Evolutionary conservation across 495 filamentous ascomycete species (phyloP).

Genomic region (Chaetomium cochliodes): DNA sequence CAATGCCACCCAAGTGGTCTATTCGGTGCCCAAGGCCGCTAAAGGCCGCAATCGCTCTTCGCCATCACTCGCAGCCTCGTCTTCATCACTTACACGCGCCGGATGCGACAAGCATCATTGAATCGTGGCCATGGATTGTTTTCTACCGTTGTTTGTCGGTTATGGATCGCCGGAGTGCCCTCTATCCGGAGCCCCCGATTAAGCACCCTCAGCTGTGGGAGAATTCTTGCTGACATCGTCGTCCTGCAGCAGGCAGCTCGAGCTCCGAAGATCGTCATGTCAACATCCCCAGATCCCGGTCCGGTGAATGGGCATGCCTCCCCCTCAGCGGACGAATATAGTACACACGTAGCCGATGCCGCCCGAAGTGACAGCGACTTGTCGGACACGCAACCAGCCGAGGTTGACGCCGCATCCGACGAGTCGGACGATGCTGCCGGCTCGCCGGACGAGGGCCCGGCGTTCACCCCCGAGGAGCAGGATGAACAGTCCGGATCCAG

Average conservation of each 20-base stretch:
- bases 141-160: slow-evolving; percentile 31
- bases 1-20: slow-evolving; percentile 23
- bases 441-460: slow-evolving; percentile 68
- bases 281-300: slow-evolving; percentile 49
- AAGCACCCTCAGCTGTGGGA: slow-evolving; percentile 22
- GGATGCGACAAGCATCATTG: slow-evolving; percentile 49
- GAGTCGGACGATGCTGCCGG: slow-evolving; percentile 56
- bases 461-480: slow-evolving; percentile 37
- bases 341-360: slow-evolving; percentile 33
- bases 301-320: slow-evolving; percentile 45
- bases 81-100: slow-evolving; percentile 44
- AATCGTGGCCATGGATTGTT: slow-evolving; percentile 18
- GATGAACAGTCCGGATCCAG: slow-evolving; percentile 47
- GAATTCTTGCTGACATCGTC: slow-evolving; percentile 46
- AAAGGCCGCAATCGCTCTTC: slow-evolving; percentile 42
- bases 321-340: slow-evolving; percentile 32
- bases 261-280: slow-evolving; percentile 45
- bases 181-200: slow-evolving; percentile 31
- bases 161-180: slow-evolving; percentile 40
- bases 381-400: slow-evolving; percentile 46
- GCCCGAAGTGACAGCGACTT: slow-evolving; percentile 48
- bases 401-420: slow-evolving; percentile 29
- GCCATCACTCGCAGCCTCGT: slow-evolving; percentile 45
- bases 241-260: slow-evolving; percentile 47
- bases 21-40: slow-evolving; percentile 26